phyloP scores from a whole-genome alignment of 176 grass and related monocot species.

The Echinochloa phyllopogon region DNA sequence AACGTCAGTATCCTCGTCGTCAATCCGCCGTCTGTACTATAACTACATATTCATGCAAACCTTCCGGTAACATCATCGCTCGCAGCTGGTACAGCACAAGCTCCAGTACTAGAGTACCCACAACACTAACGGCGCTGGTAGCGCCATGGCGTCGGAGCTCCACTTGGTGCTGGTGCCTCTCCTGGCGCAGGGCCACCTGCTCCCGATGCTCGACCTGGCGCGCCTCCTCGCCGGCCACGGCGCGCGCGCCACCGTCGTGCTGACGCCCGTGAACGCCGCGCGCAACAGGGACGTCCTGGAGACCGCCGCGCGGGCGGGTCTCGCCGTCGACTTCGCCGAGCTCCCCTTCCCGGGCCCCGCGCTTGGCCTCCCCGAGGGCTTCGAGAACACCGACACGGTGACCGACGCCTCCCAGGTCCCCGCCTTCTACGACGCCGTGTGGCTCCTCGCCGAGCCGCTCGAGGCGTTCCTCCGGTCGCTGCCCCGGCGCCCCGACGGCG shows the following conservation, averaged over 20 bases:
- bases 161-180: conserved; percentile 44
- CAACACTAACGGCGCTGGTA: not conserved
- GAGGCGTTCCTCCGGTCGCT: conserved; percentile 23
- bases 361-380: conserved; percentile 39
- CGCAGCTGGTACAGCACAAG: too few relatives aligned
- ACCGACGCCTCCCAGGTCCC: not conserved
- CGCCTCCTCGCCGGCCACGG: conserved; percentile 33
- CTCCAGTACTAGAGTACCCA: too few relatives aligned
- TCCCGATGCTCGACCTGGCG: conserved; percentile 43
- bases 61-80: too few relatives aligned
- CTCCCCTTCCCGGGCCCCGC: conserved; percentile 37
- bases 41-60: too few relatives aligned
- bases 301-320: not conserved
- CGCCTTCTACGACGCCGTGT: conserved; percentile 23
- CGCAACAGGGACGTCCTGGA: conserved; percentile 35
- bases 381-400: conserved; percentile 37
- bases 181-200: conserved; percentile 34
- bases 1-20: too few relatives aligned
- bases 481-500: conserved; percentile 13
- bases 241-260: conserved; percentile 26
- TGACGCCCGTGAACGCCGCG: conserved; percentile 43
- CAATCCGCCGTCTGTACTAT: too few relatives aligned
- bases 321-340: conserved; percentile 48
- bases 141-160: not conserved
- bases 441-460: conserved; percentile 30